Evolutionary conservation across 768 basidiomycete genomes (phyloP), one percentile per base, ranked within the genome.

Genomic region (Russula lepida): DNA sequence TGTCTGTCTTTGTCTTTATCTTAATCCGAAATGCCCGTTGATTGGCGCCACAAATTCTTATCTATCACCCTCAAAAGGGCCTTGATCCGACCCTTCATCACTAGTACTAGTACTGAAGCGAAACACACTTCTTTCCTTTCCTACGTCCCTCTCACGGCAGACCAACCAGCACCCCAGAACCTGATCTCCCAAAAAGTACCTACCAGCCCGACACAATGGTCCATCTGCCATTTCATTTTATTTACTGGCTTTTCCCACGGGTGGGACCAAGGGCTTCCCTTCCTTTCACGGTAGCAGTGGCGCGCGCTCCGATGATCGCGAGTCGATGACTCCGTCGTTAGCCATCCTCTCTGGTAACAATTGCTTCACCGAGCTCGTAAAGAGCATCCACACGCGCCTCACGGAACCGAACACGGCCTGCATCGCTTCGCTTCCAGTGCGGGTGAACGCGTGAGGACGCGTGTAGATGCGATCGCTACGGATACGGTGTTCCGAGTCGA

Each of bases 401-500:
- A 5, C 25, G 1, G 25, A 5, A 9, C 32, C 15, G 7, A 19
- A 9, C 32, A 51, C 5, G 6, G 25, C 37, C 17, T 32, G 11
- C 1, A 62, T 1, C 11, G n/a, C 33, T 0, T 13, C 33, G 30
- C 30, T 32, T 3, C 57, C 13, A 8, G 27, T 27, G 6, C 62
- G 52, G 19, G 8, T 19, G 19, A 58, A 35, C 25, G 46, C 4
- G 9, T 58, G 75, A 46, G 69, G 62, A 3, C 61, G 59, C 33
- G 55, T 58, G 46, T 84, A 76, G 30, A 90, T 79, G n/a, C 84
- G 75, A 59, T 89, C 88, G 11, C 70, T 69, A 19, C 88, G 77
- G 8, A 90, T 72, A 27, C 88, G 76, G 66, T 88, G 82, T 56
- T 88, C 81, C 19, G 66, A 65, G 68, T 95, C 93, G 33, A 92